These are phyloP conservation scores for Akanthomyces lecanii DNA, from an alignment of 2,329 filamentous ascomycete genomes.

Conservation along the genomic window DNA sequence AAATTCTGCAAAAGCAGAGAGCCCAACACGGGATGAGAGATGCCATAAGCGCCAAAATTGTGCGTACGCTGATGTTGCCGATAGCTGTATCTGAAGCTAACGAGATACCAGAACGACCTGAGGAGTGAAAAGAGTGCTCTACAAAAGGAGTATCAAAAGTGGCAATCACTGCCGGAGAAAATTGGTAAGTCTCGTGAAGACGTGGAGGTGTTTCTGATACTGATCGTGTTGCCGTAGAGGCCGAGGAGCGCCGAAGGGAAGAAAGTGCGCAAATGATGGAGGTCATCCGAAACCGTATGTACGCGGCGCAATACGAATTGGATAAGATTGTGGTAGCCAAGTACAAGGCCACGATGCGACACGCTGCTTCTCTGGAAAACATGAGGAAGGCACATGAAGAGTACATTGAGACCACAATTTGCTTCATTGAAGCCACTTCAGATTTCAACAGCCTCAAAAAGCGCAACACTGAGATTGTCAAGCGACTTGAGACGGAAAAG, in stretches of 20 bases:
- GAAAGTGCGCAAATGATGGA: conserved; percentile 30
- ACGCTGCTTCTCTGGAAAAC: conserved; percentile 56
- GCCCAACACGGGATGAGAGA: conserved; percentile 41
- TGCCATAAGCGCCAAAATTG: conserved; percentile 27
- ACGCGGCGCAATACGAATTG: conserved; percentile 48
- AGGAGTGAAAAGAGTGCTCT: conserved; percentile 61
- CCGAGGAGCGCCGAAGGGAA: conserved; percentile 32
- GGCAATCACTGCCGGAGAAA: conserved; percentile 64
- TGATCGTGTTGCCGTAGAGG: conserved; percentile 26
- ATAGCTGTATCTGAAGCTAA: conserved; percentile 20
- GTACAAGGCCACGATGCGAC: conserved; percentile 47
- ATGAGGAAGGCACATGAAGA: conserved; percentile 60
- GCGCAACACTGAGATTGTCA: conserved; percentile 58
- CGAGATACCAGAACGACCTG: conserved; percentile 40
- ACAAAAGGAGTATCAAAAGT: conserved; percentile 63
- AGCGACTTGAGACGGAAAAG: conserved; percentile 45
- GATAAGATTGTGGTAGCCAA: conserved; percentile 55
- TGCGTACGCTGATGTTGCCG: conserved; percentile 23
- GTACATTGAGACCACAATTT: conserved; percentile 65
- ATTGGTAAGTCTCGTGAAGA: conserved; percentile 50
- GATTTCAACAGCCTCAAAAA: conserved; percentile 67
- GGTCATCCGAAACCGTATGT: conserved; percentile 36
- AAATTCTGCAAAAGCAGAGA: conserved; percentile 24
- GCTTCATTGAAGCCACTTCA: conserved; percentile 74
- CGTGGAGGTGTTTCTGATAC: not conserved